Conservation (phyloP, 2,329 filamentous ascomycete genomes). For the Ploettnerulaceae sp. region DNA sequence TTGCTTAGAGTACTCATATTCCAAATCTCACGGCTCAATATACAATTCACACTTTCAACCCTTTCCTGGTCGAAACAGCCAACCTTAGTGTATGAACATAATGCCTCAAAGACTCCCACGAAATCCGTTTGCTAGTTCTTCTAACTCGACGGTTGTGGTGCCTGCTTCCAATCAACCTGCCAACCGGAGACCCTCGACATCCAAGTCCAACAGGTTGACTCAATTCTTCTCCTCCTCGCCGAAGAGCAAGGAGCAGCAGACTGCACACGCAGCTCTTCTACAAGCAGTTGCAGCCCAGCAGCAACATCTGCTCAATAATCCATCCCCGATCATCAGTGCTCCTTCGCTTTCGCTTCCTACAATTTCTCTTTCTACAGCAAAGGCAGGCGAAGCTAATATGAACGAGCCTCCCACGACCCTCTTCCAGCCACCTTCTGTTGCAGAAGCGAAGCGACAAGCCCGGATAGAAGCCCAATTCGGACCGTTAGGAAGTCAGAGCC, state of each 20-base stretch:
- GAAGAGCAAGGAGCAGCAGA: slow-evolving; percentile 64
- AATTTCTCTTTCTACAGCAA: slow-evolving; percentile 86
- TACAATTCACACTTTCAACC: slow-evolving; percentile 10
- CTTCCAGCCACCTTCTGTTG: slow-evolving; percentile 82
- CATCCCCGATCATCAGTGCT: slow-evolving; percentile 61
- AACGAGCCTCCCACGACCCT: slow-evolving; percentile 73
- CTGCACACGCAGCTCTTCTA: slow-evolving; percentile 63
- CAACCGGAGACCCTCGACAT: slow-evolving; percentile 53
- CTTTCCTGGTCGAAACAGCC: slow-evolving; percentile 13
- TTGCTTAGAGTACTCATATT: slow-evolving; percentile 12
- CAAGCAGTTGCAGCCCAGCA: slow-evolving; percentile 58
- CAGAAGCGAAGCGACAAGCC: slow-evolving; percentile 70
- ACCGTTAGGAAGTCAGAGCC: slow-evolving; percentile 71
- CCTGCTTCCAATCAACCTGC: slow-evolving; percentile 28
- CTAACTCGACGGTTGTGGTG: slow-evolving; percentile 27
- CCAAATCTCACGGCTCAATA: slow-evolving; percentile 6
- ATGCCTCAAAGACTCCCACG: slow-evolving; percentile 36
- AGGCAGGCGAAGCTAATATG: slow-evolving; percentile 66
- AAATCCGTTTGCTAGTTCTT: slow-evolving; percentile 34
- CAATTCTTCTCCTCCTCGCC: slow-evolving; percentile 80
- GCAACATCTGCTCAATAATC: slow-evolving; percentile 43
- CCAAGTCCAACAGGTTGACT: slow-evolving; percentile 71
- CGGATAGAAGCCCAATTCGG: slow-evolving; percentile 88
- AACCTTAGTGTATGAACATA: slow-evolving; percentile 22
- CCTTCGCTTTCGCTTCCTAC: slow-evolving; percentile 77